Evolutionary conservation across 2,329 filamentous ascomycete genomes (phyloP).

Genomic region (Colletotrichum brevisporum): DNA sequence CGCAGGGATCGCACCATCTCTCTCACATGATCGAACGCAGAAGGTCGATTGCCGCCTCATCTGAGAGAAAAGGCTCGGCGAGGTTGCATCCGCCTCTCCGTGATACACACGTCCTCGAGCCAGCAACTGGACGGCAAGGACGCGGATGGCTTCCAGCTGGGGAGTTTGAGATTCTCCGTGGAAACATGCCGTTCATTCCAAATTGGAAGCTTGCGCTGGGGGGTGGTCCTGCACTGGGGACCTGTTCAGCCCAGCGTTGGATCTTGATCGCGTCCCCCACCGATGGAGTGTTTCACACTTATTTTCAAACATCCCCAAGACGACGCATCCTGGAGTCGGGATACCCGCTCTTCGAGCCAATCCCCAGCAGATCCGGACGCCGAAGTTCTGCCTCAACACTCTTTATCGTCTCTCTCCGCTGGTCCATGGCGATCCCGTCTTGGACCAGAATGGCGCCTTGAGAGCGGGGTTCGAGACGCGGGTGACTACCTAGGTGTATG

Average conservation of each 20-base stretch:
- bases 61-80: neutral
- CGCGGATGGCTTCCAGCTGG: constrained; percentile 1
- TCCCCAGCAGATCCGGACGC: constrained; percentile 7
- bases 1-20: neutral
- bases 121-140: neutral
- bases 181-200: constrained; percentile 31
- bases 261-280: constrained; percentile 37
- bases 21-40: neutral
- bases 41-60: neutral
- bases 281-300: constrained; percentile 35
- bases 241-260: constrained; percentile 28
- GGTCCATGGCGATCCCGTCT: constrained; percentile 5
- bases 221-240: neutral
- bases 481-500: neutral
- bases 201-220: constrained; percentile 26
- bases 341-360: constrained; percentile 8
- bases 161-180: constrained; percentile 8
- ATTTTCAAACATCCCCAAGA: constrained; percentile 36
- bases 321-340: constrained; percentile 20
- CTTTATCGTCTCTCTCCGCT: constrained; percentile 1
- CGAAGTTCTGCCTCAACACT: constrained; percentile 16
- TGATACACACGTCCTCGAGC: neutral
- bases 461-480: constrained; percentile 21
- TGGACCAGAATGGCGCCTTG: neutral
- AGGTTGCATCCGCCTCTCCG: neutral